Conservation (phyloP, 306 rosid species). For the Fagus crenata region DNA sequence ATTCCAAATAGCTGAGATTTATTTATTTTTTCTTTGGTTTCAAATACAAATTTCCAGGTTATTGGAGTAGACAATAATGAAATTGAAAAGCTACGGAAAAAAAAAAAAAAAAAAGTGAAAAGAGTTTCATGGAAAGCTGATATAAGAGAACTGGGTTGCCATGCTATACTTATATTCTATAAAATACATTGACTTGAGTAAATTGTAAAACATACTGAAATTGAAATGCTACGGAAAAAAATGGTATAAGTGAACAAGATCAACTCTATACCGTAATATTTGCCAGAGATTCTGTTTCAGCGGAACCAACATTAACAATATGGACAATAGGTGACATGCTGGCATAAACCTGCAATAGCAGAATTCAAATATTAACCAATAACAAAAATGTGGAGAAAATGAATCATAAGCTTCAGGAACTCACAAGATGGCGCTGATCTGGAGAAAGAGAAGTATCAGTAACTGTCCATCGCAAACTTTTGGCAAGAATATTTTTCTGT, state of each 20-base stretch:
- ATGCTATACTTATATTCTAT: neutral
- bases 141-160: neutral
- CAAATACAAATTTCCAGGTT: neutral
- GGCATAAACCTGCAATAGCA: slow-evolving; percentile 75
- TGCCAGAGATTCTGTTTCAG: slow-evolving; percentile 67
- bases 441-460: slow-evolving; percentile 95
- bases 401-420: slow-evolving; percentile 26
- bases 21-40: neutral
- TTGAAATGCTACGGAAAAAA: neutral
- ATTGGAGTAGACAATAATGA: too few species aligned
- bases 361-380: slow-evolving; percentile 9
- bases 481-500: slow-evolving; percentile 76
- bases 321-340: slow-evolving; percentile 85
- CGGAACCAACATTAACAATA: slow-evolving; percentile 66
- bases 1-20: neutral
- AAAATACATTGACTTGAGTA: slow-evolving; percentile 13
- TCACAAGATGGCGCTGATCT: slow-evolving; percentile 73
- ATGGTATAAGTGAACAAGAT: neutral
- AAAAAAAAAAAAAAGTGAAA: neutral
- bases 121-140: neutral
- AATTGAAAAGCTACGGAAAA: too few species aligned
- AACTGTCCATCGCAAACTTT: slow-evolving; percentile 82
- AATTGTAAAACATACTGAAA: neutral
- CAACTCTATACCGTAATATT: slow-evolving; percentile 65
- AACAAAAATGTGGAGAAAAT: neutral